A percentile compares a stretch with the other conserved stretches of the same genome.
Evolutionary conservation across 441 rosid species (phyloP).

Genomic region (Manihot esculenta): DNA sequence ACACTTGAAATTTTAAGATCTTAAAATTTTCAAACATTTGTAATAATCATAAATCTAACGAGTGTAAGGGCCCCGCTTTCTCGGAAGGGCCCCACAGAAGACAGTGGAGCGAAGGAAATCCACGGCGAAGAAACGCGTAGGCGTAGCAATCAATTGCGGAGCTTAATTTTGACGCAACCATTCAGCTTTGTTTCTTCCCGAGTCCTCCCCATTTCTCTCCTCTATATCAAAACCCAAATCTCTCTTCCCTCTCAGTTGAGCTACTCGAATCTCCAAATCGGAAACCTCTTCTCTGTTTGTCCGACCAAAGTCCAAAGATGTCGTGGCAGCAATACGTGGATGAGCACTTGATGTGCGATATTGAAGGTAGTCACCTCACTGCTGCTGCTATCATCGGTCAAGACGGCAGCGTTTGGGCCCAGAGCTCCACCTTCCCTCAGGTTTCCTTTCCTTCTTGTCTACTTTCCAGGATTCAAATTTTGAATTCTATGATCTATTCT

Average conservation of each 20-base stretch:
- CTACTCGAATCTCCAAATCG: no score
- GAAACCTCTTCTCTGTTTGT: neutral
- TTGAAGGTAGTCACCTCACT: conserved; percentile 39
- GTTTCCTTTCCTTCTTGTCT: conserved; percentile 21
- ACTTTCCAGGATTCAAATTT: no score
- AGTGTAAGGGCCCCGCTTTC: no score
- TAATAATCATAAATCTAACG: no score
- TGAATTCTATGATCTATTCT: no score
- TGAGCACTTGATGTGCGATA: conserved; percentile 53
- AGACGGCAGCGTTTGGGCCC: conserved; percentile 54
- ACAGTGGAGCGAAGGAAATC: neutral
- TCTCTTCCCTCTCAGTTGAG: no score
- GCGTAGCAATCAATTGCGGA: neutral
- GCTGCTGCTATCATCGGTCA: conserved; percentile 47
- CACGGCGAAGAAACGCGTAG: neutral
- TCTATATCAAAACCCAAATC: no score
- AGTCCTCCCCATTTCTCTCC: no score
- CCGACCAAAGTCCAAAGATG: conserved; percentile 22
- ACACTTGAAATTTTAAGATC: no score
- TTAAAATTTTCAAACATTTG: no score
- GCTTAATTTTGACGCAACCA: neutral
- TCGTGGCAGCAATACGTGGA: conserved; percentile 55
- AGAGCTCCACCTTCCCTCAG: conserved; percentile 46
- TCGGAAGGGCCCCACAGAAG: neutral
- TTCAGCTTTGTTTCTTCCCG: no score